phyloP scores from a whole-genome alignment of 176 grass and related monocot species.

The Phoenix dactylifera region DNA sequence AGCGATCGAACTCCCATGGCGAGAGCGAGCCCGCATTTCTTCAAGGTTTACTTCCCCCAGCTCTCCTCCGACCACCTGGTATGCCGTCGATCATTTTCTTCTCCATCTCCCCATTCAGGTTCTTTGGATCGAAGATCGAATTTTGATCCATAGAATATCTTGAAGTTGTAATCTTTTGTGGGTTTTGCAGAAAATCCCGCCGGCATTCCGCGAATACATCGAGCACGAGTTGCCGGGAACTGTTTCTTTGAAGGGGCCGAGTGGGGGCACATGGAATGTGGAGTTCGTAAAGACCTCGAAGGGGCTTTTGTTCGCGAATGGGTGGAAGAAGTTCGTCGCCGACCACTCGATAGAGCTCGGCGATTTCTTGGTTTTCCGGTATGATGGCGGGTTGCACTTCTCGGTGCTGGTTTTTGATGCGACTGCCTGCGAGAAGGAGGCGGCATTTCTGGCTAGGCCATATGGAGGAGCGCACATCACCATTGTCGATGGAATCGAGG shows the following conservation, averaged over 20 bases:
- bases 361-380: constrained; percentile 55
- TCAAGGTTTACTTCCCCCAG: constrained; percentile 33
- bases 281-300: constrained; percentile 30
- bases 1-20: too few species aligned
- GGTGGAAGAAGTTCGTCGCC: constrained; percentile 61
- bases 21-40: constrained; percentile 18
- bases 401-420: constrained; percentile 45
- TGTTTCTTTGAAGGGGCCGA: constrained; percentile 44
- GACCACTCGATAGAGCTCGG: constrained; percentile 47
- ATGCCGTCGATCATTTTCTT: constrained; percentile 9
- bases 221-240: constrained; percentile 28
- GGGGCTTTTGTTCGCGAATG: constrained; percentile 30
- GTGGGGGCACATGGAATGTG: constrained; percentile 46
- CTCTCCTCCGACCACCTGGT: constrained; percentile 28
- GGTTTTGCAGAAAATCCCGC: constrained; percentile 62
- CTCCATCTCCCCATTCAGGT: neutral
- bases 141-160: constrained; percentile 1
- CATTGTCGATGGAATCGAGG: constrained; percentile 5
- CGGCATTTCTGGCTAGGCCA: constrained; percentile 25
- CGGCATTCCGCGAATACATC: constrained; percentile 40
- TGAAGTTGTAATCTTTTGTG: constrained; percentile 13
- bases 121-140: neutral
- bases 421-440: constrained; percentile 39
- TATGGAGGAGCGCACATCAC: neutral
- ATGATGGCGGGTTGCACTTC: constrained; percentile 41